Percentiles rank a stretch among this genome's conserved stretches.
Evolutionary conservation across 179 eudicot genomes (phyloP).

Genomic region (Beta corolliflora): DNA sequence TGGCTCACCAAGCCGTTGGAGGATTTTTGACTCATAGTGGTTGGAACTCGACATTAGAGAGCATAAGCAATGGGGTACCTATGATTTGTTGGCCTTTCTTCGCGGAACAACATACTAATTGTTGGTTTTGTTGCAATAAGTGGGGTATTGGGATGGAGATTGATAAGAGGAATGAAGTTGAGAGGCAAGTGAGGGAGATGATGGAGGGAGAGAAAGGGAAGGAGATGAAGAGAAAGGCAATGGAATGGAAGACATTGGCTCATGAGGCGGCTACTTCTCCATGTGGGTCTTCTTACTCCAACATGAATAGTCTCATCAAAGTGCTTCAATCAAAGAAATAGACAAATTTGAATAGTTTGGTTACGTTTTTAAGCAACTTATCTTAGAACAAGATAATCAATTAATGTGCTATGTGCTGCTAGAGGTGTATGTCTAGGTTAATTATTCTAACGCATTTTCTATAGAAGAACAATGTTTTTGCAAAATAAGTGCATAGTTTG

Average conservation of each 20-base stretch:
- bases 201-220: slow-evolving; percentile 19
- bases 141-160: slow-evolving; percentile 29
- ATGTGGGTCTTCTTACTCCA: slow-evolving; percentile 1
- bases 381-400: background rate
- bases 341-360: too few relatives aligned
- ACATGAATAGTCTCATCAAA: background rate
- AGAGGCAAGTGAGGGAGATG: slow-evolving; percentile 17
- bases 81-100: slow-evolving; percentile 12
- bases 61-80: background rate
- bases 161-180: slow-evolving; percentile 22
- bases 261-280: slow-evolving; percentile 1
- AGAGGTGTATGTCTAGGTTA: too few relatives aligned
- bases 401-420: too few relatives aligned
- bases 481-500: too few relatives aligned
- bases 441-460: too few relatives aligned
- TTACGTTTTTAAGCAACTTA: too few relatives aligned
- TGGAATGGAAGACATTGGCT: slow-evolving; percentile 17
- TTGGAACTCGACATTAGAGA: slow-evolving; percentile 7
- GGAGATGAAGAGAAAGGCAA: slow-evolving; percentile 4
- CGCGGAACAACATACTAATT: slow-evolving; percentile 27
- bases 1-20: background rate
- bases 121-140: slow-evolving; percentile 18
- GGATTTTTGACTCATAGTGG: slow-evolving; percentile 17
- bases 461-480: too few relatives aligned
- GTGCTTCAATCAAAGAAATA: background rate